Conservation (phyloP, 495 filamentous ascomycete genomes). For the Penicillium arizonense region DNA sequence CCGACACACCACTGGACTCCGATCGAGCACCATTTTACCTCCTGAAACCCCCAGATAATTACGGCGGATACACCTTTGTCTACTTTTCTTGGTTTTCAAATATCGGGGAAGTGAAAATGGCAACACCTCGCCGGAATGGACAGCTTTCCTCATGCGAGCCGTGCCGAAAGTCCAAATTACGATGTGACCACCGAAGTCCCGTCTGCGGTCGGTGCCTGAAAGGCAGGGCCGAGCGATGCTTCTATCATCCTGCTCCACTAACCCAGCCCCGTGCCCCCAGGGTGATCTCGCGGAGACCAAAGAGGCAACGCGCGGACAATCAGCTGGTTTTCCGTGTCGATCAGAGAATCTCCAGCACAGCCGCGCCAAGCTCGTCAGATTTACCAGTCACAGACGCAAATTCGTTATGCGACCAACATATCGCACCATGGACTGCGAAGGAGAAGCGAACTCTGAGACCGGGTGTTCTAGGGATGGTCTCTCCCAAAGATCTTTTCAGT, state of each 20-base stretch:
- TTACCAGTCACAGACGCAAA: not conserved
- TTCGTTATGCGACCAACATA: not conserved
- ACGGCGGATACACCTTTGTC: too few relatives aligned
- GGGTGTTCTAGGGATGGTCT: not conserved
- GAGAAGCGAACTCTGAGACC: not conserved
- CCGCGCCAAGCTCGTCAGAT: not conserved
- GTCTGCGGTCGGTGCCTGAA: slow-evolving; percentile 23
- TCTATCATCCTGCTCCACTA: slow-evolving; percentile 35
- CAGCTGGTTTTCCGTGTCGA: not conserved
- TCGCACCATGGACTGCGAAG: not conserved
- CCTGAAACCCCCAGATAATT: too few relatives aligned
- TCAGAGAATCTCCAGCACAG: not conserved
- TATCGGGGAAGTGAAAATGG: slow-evolving; percentile 5
- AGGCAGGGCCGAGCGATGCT: slow-evolving; percentile 17
- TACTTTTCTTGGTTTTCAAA: too few relatives aligned
- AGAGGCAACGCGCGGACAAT: not conserved
- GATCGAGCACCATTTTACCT: too few relatives aligned
- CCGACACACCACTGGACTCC: too few relatives aligned
- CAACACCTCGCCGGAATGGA: slow-evolving; percentile 35
- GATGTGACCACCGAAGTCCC: slow-evolving; percentile 38
- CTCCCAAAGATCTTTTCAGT: not conserved
- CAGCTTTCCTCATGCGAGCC: slow-evolving; percentile 43
- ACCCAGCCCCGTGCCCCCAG: slow-evolving; percentile 8
- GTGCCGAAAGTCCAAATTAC: slow-evolving; percentile 43
- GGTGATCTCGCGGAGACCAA: not conserved